phyloP scores from a whole-genome alignment of 2,329 filamentous ascomycete genomes.

The Penicillium sp. region DNA sequence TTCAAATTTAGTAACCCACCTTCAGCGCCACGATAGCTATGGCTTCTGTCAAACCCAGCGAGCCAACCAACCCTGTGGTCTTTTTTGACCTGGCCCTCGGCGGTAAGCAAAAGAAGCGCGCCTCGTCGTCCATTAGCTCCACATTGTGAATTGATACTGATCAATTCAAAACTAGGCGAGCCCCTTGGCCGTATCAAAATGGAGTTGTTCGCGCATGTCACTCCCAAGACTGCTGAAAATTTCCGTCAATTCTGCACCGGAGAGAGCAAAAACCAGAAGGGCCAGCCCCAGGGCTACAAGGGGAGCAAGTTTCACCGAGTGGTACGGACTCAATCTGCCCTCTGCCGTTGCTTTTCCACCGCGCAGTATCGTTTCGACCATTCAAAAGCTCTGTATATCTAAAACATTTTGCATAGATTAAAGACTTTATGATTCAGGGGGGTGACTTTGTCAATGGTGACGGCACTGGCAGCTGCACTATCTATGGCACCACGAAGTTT shows the following conservation, averaged over 20 bases:
- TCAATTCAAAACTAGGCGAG: slow-evolving; percentile 54
- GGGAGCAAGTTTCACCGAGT: slow-evolving; percentile 90
- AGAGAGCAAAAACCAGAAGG: slow-evolving; percentile 72
- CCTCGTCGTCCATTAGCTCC: not conserved
- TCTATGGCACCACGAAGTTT: slow-evolving; percentile 81
- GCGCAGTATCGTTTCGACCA: too few species aligned
- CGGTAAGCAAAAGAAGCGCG: slow-evolving; percentile 33
- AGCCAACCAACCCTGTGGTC: slow-evolving; percentile 39
- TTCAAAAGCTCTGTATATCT: not conserved
- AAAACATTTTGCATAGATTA: slow-evolving; percentile 56
- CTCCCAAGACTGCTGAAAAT: slow-evolving; percentile 88
- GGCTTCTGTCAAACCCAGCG: not conserved
- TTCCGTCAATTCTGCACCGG: slow-evolving; percentile 97
- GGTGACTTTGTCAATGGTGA: slow-evolving; percentile 93
- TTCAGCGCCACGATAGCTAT: too few species aligned
- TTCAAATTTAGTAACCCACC: too few species aligned
- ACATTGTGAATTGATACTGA: not conserved
- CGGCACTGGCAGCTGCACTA: slow-evolving; percentile 79
- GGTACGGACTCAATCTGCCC: slow-evolving; percentile 47
- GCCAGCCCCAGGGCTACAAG: slow-evolving; percentile 87
- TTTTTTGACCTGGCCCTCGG: slow-evolving; percentile 46
- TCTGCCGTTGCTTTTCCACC: not conserved
- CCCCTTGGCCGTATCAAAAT: slow-evolving; percentile 82
- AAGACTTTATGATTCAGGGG: slow-evolving; percentile 95
- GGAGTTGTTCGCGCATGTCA: slow-evolving; percentile 79